Evolutionary conservation across 2,329 filamentous ascomycete genomes (phyloP), one percentile per base, ranked within the genome.

Genomic region (Botryotinia convoluta): DNA sequence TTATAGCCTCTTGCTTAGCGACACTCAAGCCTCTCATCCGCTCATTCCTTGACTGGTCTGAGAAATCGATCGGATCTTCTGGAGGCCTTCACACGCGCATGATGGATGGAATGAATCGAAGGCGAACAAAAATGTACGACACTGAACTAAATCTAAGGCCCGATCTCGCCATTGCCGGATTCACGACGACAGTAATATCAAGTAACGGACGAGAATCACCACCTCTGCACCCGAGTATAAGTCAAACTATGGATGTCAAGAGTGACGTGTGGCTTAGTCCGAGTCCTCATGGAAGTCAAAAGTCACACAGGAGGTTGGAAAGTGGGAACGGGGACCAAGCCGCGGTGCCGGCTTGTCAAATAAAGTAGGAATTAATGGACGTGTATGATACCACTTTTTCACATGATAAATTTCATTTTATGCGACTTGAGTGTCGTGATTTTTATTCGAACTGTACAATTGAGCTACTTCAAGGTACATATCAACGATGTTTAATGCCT

Each of bases 1-100:
- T 80, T 22, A 77, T 73, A 16, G 76, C 77, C 5, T 74, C 73
- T 8, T 73, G 74, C 14, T 71, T 78, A 57, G 78, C 76, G 8
- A 80, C 79, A 9, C 75, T 79, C 22, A 76, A 77, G 32, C 78
- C 78, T 5, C 76, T 80, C 29, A 70, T 80, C 62, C 75, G 74
- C 57, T 75, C 54, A 57, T 76, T 78, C 69, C 72, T 78, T n/a
- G 72, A 73, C n/a, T 70, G 62, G 62, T 60, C 62, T 4, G 71
- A 72, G 32, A 60, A n/a, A 18, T 72, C 71, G 7, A 35, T 68
- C 29, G 39, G 20, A 60, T 59, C 62, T 8, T n/a, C 48, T 9
- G 62, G 71, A 44, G 22, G 37, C 26, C 39, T 68, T 35, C 45
- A 65, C 37, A 67, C 32, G 18, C 71, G 62, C 16, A 39, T 69